These are phyloP conservation scores for Ceratocystis alfenasii DNA, from an alignment of 2,329 filamentous ascomycete genomes.

Conservation along the genomic window DNA sequence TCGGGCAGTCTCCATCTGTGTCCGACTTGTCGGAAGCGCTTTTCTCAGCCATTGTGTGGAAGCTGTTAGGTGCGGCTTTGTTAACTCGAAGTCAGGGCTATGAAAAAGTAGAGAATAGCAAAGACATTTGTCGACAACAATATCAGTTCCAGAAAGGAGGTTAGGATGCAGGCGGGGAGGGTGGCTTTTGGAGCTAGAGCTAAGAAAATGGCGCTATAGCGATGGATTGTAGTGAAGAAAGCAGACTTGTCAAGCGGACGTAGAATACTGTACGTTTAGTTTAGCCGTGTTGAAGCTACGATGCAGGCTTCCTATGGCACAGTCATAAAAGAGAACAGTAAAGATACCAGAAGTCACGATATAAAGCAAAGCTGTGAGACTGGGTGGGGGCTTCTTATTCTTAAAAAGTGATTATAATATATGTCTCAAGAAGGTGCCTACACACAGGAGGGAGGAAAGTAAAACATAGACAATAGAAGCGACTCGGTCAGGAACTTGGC, in stretches of 20 bases:
- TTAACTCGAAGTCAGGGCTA: neutral
- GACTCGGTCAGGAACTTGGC: neutral
- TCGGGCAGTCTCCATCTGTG: constrained; percentile 14
- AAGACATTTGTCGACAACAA: neutral
- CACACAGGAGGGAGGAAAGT: neutral
- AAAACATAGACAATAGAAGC: neutral
- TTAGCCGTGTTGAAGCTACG: neutral
- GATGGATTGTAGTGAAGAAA: neutral
- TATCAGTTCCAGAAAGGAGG: neutral
- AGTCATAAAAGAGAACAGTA: neutral
- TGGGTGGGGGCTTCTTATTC: neutral
- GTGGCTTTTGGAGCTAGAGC: neutral
- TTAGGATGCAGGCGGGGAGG: neutral
- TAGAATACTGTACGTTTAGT: neutral
- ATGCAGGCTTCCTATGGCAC: neutral
- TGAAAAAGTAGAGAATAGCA: neutral
- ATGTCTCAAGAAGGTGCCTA: neutral
- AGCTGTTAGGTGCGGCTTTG: neutral
- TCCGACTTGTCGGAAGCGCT: constrained; percentile 7
- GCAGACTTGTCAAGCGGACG: neutral
- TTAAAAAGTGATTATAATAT: neutral
- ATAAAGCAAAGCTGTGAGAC: neutral
- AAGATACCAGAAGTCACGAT: constrained; percentile 5
- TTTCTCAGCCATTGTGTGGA: neutral
- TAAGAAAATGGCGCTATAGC: neutral